Evolutionary conservation across 163 green algal genomes (phyloP).

Genomic region (Picocystis sp.): DNA sequence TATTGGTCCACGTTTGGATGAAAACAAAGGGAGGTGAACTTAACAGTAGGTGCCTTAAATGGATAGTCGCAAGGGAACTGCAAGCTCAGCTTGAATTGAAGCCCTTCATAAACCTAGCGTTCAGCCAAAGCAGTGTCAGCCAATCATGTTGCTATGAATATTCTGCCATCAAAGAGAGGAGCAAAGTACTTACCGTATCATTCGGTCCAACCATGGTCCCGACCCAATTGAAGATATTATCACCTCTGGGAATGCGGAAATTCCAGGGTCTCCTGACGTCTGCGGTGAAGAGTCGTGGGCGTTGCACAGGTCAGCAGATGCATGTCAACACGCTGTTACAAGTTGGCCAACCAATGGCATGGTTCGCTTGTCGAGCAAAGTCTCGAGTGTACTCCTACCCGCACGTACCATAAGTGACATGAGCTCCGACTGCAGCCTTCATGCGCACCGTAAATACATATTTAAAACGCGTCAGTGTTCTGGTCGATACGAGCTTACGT

Average conservation of each 20-base stretch:
- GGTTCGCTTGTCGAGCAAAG: not conserved
- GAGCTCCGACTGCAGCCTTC: constrained; percentile 23
- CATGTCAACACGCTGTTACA: not conserved
- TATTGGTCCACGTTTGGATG: constrained; percentile 63
- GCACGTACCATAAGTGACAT: constrained; percentile 18
- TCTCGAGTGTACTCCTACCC: no score
- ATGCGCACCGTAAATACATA: not conserved
- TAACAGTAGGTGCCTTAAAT: constrained; percentile 51
- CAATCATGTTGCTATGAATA: not conserved
- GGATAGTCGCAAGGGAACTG: constrained; percentile 53
- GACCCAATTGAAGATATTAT: constrained; percentile 60
- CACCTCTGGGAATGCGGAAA: constrained; percentile 58
- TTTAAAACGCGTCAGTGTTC: not conserved
- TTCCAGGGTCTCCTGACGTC: constrained; percentile 28
- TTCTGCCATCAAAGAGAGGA: not conserved
- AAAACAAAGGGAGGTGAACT: constrained; percentile 58
- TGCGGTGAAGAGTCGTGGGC: not conserved
- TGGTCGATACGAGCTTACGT: no score
- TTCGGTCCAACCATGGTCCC: constrained; percentile 47
- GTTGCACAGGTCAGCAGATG: not conserved
- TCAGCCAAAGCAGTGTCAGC: not conserved
- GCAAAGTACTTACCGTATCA: constrained; percentile 20
- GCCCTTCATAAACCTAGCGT: constrained; percentile 37
- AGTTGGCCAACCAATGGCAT: no score
- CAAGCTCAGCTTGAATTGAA: constrained; percentile 50